Evolutionary conservation across 2,329 filamentous ascomycete genomes (phyloP).

Genomic region (Fusarium temperatum): DNA sequence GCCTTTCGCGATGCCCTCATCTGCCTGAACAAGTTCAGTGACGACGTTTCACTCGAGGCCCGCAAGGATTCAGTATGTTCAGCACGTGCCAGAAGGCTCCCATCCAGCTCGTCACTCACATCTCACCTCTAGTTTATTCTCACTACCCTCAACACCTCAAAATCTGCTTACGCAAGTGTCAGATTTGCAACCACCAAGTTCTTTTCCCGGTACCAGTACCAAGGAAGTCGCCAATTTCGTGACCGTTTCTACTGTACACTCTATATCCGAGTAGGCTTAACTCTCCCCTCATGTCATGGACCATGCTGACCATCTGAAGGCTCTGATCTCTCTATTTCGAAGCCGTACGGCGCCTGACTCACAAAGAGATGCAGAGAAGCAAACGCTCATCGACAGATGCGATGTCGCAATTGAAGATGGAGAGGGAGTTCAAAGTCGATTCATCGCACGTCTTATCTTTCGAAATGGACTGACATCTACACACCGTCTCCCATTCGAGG

Average conservation of each 20-base stretch:
- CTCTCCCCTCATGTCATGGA: not conserved
- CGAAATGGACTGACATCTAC: constrained; percentile 81
- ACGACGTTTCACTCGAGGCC: constrained; percentile 79
- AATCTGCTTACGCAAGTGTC: constrained; percentile 81
- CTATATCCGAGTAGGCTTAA: constrained; percentile 69
- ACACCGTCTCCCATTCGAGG: constrained; percentile 79
- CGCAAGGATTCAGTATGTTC: constrained; percentile 68
- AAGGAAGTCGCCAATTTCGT: constrained; percentile 59
- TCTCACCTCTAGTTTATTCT: constrained; percentile 67
- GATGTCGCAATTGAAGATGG: constrained; percentile 79
- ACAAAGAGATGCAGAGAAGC: constrained; percentile 66
- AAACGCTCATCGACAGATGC: constrained; percentile 77
- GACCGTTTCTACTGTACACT: constrained; percentile 78
- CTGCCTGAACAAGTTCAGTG: constrained; percentile 82
- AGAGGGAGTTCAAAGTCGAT: constrained; percentile 74
- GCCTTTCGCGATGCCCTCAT: constrained; percentile 77
- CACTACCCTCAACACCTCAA: constrained; percentile 81
- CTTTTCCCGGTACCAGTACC: constrained; percentile 77
- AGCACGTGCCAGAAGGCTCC: not conserved
- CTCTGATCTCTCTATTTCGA: constrained; percentile 78
- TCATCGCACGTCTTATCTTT: constrained; percentile 78
- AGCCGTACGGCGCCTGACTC: constrained; percentile 68
- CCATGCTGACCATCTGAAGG: constrained; percentile 49
- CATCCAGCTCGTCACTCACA: not conserved
- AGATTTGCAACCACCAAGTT: constrained; percentile 73